A percentile compares a stretch with the other conserved stretches of the same genome.
phyloP scores from a whole-genome alignment of 2,329 filamentous ascomycete genomes.

The Phoma sp. region DNA sequence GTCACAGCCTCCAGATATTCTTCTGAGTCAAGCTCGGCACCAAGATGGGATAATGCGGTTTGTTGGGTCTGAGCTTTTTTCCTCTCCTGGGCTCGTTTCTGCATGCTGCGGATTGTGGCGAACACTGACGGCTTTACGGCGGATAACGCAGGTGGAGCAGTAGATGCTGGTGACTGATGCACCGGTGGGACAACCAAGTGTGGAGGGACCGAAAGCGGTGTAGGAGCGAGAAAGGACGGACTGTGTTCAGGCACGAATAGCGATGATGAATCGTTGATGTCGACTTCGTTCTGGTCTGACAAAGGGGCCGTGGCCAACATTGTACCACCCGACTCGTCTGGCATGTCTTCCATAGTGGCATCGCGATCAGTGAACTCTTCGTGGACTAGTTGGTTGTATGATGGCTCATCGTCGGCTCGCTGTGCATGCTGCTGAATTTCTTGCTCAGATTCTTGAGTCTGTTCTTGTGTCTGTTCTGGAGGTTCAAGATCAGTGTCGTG shows the following conservation, averaged over 20 bases:
- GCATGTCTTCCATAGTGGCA: neutral
- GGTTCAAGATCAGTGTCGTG: neutral
- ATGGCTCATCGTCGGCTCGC: neutral
- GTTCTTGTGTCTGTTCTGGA: too few relatives aligned
- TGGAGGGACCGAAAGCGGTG: neutral
- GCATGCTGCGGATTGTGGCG: slow-evolving; percentile 18
- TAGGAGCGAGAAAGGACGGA: neutral
- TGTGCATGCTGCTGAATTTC: neutral
- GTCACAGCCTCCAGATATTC: slow-evolving; percentile 25
- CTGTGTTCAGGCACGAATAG: slow-evolving; percentile 24
- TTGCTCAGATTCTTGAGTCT: too few relatives aligned
- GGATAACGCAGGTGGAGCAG: neutral
- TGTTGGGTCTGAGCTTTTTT: slow-evolving; percentile 9
- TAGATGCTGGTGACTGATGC: neutral
- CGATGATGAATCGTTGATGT: slow-evolving; percentile 6
- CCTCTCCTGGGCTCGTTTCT: slow-evolving; percentile 13
- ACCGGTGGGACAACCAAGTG: neutral
- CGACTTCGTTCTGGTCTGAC: neutral
- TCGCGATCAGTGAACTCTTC: neutral
- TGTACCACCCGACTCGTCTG: neutral
- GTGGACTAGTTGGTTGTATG: neutral
- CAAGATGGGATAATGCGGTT: neutral
- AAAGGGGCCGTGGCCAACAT: neutral
- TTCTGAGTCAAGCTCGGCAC: slow-evolving; percentile 12
- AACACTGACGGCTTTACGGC: neutral